Evolutionary conservation across 495 filamentous ascomycete genomes (phyloP).

Genomic region (Tetracladium marchalianum): DNA sequence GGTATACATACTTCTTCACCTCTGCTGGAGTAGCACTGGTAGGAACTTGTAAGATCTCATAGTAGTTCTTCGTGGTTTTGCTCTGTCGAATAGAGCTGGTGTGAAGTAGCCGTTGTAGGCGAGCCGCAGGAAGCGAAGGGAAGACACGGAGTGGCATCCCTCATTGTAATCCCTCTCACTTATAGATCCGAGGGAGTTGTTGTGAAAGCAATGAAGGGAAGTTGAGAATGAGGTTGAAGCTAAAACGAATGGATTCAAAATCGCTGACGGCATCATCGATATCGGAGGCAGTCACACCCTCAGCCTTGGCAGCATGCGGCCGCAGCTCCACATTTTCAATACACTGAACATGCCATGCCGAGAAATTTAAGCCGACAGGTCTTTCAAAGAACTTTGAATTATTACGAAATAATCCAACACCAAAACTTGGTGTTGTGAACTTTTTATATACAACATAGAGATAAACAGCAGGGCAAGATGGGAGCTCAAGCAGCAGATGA

Average conservation of each 20-base stretch:
- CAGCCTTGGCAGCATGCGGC: too few species aligned
- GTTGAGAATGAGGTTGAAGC: background rate
- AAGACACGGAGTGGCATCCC: constrained; percentile 21
- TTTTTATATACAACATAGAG: too few species aligned
- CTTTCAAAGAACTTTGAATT: too few species aligned
- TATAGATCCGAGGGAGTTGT: too few species aligned
- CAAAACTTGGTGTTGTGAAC: too few species aligned
- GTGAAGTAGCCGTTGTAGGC: constrained; percentile 28
- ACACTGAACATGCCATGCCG: too few species aligned
- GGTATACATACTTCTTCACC: constrained; percentile 67
- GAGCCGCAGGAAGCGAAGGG: constrained; percentile 14
- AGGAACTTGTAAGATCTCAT: constrained; percentile 71
- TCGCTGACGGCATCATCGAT: too few species aligned
- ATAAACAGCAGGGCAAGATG: constrained; percentile 26
- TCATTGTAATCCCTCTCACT: constrained; percentile 6
- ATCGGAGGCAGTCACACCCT: too few species aligned
- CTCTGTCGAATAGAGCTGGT: constrained; percentile 23
- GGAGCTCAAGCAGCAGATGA: constrained; percentile 42
- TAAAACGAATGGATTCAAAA: background rate
- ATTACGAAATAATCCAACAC: too few species aligned
- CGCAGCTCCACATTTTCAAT: too few species aligned
- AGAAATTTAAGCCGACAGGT: too few species aligned
- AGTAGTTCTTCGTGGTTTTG: constrained; percentile 45
- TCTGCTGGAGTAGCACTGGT: constrained; percentile 57
- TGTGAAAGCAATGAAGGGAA: too few species aligned